phyloP scores from a whole-genome alignment of 176 grass and related monocot genomes.

The Oryza glumipatula region DNA sequence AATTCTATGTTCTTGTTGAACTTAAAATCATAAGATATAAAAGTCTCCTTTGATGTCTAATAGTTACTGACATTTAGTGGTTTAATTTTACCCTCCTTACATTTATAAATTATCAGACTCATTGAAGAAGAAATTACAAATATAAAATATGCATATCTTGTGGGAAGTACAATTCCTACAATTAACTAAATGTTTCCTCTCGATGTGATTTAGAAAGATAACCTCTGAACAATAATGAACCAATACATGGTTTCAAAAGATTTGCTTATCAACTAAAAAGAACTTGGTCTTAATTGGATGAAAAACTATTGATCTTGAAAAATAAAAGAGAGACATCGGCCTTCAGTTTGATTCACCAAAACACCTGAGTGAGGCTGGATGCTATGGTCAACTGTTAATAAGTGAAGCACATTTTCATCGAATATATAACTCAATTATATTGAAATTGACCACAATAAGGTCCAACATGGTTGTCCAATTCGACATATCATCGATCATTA shows the following conservation, averaged over 20 bases:
- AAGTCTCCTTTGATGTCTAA: background rate
- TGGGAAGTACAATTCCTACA: background rate
- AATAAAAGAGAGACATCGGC: too few relatives aligned
- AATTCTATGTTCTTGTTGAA: background rate
- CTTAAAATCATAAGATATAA: background rate
- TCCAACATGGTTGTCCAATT: slow-evolving; percentile 13
- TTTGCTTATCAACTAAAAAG: background rate
- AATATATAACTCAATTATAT: slow-evolving; percentile 17
- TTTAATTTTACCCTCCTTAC: slow-evolving; percentile 3
- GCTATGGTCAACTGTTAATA: slow-evolving; percentile 21
- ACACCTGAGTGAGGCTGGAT: background rate
- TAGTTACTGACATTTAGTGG: background rate
- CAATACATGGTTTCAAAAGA: background rate
- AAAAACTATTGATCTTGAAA: too few relatives aligned
- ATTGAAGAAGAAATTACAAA: background rate
- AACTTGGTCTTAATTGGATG: too few relatives aligned
- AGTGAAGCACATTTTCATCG: slow-evolving; percentile 15
- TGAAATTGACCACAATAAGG: slow-evolving; percentile 13
- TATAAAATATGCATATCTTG: background rate
- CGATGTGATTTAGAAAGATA: too few relatives aligned
- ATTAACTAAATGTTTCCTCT: too few relatives aligned
- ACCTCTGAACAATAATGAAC: background rate
- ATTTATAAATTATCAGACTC: background rate
- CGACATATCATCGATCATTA: background rate
- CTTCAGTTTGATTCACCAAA: slow-evolving; percentile 1